phyloP scores from a whole-genome alignment of 2,329 filamentous ascomycete genomes.

The Cercospora canescens region DNA sequence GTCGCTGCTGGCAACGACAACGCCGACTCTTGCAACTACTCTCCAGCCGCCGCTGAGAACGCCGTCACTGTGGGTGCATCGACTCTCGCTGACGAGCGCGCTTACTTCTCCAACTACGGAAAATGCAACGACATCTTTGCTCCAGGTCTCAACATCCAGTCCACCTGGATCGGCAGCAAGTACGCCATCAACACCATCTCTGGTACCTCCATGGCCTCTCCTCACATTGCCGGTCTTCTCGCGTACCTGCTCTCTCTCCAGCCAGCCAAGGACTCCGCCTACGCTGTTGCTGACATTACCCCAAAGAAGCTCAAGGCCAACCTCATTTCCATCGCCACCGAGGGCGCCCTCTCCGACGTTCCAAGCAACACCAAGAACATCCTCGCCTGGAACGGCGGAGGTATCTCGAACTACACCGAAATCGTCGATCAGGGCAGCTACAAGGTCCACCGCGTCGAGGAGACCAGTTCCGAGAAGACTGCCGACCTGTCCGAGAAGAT shows the following conservation, averaged over 20 bases:
- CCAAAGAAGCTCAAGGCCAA: constrained; percentile 92
- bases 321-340: constrained; percentile 80
- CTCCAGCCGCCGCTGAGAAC: constrained; percentile 85
- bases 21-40: constrained; percentile 97
- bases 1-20: constrained; percentile 99
- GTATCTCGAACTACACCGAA: constrained; percentile 78
- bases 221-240: constrained; percentile 92
- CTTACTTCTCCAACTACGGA: constrained; percentile 99
- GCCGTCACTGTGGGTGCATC: constrained; percentile 96
- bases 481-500: constrained; percentile 51
- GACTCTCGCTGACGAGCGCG: constrained; percentile 88
- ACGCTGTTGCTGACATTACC: constrained; percentile 83
- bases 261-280: constrained; percentile 85
- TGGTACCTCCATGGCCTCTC: constrained; percentile 98
- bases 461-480: constrained; percentile 23
- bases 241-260: constrained; percentile 98
- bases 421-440: constrained; percentile 41
- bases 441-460: constrained; percentile 32
- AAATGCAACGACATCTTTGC: constrained; percentile 99
- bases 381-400: constrained; percentile 98
- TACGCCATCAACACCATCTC: constrained; percentile 98
- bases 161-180: constrained; percentile 97
- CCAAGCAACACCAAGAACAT: constrained; percentile 87
- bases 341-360: constrained; percentile 75
- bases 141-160: constrained; percentile 85